Conservation (phyloP, 306 rosid genomes). For the Cyclanthera cordifolia region DNA sequence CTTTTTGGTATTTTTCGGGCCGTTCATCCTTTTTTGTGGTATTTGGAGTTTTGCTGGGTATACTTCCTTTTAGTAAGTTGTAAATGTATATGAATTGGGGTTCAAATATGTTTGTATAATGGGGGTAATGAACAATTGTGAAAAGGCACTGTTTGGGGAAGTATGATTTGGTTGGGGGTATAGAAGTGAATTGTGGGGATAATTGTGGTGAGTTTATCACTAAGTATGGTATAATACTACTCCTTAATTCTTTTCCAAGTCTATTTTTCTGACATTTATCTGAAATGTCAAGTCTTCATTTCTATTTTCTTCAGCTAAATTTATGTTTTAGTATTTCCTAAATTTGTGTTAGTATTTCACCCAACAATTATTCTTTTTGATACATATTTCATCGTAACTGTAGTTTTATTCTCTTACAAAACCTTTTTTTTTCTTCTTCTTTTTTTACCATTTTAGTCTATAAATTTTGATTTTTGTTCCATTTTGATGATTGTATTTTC, state of each 20-base stretch:
- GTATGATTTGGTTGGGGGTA: conserved; percentile 11
- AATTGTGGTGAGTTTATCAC: conserved; percentile 2
- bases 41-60: conserved; percentile 8
- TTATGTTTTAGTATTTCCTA: too few relatives aligned
- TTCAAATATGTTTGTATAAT: background rate
- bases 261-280: background rate
- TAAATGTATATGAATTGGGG: conserved; percentile 14
- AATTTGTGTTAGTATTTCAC: too few relatives aligned
- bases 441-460: too few relatives aligned
- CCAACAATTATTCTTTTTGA: too few relatives aligned
- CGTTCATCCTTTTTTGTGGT: background rate
- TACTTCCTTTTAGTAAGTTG: conserved; percentile 14
- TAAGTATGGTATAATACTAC: background rate
- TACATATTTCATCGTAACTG: too few relatives aligned
- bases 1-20: too few relatives aligned
- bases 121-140: background rate
- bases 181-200: conserved; percentile 1
- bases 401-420: too few relatives aligned
- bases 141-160: background rate
- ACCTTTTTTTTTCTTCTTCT: too few relatives aligned
- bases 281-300: background rate
- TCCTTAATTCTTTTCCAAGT: conserved; percentile 8
- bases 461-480: too few relatives aligned
- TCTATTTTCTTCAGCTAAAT: too few relatives aligned
- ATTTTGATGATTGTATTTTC: too few relatives aligned